These are phyloP conservation scores for Ceratocystis papillata DNA, from an alignment of 2,329 filamentous ascomycete genomes.

Conservation along the genomic window DNA sequence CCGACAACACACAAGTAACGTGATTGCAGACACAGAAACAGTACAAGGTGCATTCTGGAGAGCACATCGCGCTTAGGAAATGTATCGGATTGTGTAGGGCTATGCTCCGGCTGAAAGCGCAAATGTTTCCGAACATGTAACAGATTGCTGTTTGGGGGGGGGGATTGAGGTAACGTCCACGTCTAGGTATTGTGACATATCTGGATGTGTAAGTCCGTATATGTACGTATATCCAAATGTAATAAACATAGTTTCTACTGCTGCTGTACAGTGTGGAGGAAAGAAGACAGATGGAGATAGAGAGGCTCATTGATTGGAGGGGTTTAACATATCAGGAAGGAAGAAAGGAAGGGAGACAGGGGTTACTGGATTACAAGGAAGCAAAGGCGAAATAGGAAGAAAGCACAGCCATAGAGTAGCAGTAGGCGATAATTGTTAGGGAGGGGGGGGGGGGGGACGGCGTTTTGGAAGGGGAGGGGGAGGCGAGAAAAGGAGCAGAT, in stretches of 20 bases:
- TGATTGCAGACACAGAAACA: not conserved
- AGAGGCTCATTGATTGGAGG: not conserved
- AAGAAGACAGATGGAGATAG: not conserved
- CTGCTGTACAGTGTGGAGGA: not conserved
- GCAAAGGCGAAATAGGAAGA: not conserved
- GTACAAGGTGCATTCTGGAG: not conserved
- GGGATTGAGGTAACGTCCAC: not conserved
- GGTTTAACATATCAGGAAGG: not conserved
- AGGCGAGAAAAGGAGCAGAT: not conserved
- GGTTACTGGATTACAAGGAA: not conserved
- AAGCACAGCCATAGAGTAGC: not conserved
- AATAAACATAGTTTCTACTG: not conserved
- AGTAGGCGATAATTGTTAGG: too few species aligned
- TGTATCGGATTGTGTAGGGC: not conserved
- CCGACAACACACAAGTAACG: too few species aligned
- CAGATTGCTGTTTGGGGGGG: not conserved
- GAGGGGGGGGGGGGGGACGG: not conserved
- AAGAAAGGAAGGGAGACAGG: not conserved
- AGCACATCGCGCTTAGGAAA: not conserved
- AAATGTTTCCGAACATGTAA: slow-evolving; percentile 7
- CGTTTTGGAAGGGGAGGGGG: not conserved
- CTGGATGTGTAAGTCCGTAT: not conserved
- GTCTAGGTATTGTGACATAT: not conserved
- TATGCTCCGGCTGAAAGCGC: not conserved
- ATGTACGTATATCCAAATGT: not conserved